Evolutionary conservation across 225 moss, liverwort and hornwort genomes (phyloP).

Genomic region (Bryum argenteum): DNA sequence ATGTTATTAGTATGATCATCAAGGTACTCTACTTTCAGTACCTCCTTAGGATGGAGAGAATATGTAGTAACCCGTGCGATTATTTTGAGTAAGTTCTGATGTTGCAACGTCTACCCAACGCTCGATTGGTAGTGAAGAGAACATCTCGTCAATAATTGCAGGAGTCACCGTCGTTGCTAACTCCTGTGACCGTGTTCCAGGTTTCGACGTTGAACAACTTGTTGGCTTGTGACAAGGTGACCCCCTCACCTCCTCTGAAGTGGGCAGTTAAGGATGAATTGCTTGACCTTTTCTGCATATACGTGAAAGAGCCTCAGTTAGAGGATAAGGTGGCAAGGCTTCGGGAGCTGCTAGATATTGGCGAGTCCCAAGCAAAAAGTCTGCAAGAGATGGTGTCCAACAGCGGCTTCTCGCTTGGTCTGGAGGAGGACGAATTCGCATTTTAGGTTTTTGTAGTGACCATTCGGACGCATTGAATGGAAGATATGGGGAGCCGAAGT

Average conservation of each 20-base stretch:
- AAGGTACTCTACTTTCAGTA: too few relatives aligned
- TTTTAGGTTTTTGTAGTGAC: constrained; percentile 42
- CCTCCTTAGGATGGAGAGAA: too few relatives aligned
- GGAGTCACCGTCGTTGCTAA: background rate
- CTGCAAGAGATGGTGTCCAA: constrained; percentile 78
- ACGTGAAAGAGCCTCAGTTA: constrained; percentile 64
- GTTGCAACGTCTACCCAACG: too few relatives aligned
- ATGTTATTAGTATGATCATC: too few relatives aligned
- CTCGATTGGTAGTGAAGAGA: background rate
- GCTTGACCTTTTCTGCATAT: constrained; percentile 92
- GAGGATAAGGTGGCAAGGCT: constrained; percentile 62
- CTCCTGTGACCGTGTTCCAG: constrained; percentile 37
- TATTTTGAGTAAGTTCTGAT: too few relatives aligned
- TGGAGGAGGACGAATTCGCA: constrained; percentile 87
- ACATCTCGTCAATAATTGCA: background rate
- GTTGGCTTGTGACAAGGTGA: constrained; percentile 89
- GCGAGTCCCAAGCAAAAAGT: constrained; percentile 73
- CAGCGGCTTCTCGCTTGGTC: constrained; percentile 83
- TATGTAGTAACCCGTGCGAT: too few relatives aligned
- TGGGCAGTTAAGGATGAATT: constrained; percentile 93
- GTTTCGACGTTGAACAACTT: constrained; percentile 87
- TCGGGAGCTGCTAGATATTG: constrained; percentile 79
- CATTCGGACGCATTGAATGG: constrained; percentile 15
- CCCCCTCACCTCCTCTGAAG: constrained; percentile 64
- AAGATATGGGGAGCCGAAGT: constrained; percentile 29